Evolutionary conservation across 2,329 filamentous ascomycete genomes (phyloP), one percentile per base, ranked within the genome.

Genomic region (Fusarium virguliforme): DNA sequence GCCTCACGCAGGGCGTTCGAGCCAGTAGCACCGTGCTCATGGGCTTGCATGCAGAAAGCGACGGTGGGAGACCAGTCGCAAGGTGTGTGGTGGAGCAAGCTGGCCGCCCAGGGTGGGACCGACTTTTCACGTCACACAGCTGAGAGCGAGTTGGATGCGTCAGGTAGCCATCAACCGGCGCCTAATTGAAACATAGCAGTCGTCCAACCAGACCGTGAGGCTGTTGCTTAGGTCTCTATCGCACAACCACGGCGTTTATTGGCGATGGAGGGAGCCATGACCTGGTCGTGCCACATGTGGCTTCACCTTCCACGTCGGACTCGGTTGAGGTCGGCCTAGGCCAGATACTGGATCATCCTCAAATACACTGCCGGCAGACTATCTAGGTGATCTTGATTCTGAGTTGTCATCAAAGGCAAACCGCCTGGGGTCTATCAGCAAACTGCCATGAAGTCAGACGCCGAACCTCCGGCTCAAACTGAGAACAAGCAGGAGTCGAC

Each of bases 101-200:
- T 68, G 65, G 70, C 59, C 61, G 65, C 62, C 60, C 43, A 69
- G 59, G 60, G 64, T 60, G 72, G 73, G 72, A 75, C 74, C 74
- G 74, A 72, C 72, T 71, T 76, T 72, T 75, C 48, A 60, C 64
- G 64, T 68, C 56, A 55, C 68, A 72, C 60, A 65, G 65, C 53
- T 56, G 18, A 41, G 30, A 28, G 59, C 40, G 59, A 34, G 62
- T 57, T 38, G 53, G 41, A 32, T 63, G 61, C 58, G 63, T 75
- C 71, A 71, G 74, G 73, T 71, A 57, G 65, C 65, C 54, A 62
- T 67, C 53, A 60, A 46, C 60, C 59, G 67, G 63, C 67, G 75
- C 75, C 75, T 66, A 68, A 75, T 55, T 32, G 57, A 57, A 43
- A 65, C 40, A 60, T 61, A 56, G 26, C 18, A 18, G n/a, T 34